A percentile compares a stretch with the other conserved stretches of the same genome.
These are phyloP conservation scores for Hypoxylon sp. DNA, from an alignment of 2,329 filamentous ascomycete species.

Conservation along the genomic window DNA sequence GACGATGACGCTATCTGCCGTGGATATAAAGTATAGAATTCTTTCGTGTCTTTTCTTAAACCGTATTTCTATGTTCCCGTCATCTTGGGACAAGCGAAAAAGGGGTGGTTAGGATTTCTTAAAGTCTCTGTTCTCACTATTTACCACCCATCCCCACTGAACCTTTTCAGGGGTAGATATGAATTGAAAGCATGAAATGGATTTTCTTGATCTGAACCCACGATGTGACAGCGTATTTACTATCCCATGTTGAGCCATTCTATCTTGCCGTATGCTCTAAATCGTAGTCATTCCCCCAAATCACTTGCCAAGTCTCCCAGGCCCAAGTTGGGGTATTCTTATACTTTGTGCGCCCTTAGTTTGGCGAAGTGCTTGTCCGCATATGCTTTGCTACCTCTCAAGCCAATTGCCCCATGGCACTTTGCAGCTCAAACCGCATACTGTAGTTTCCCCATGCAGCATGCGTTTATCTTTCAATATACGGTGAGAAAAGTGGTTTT, in stretches of 20 bases:
- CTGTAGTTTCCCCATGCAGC: not conserved
- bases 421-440: constrained; percentile 6
- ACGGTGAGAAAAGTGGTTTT: not conserved
- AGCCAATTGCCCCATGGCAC: not conserved
- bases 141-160: constrained; percentile 8
- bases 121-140: constrained; percentile 20
- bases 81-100: constrained; percentile 22
- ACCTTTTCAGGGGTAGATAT: constrained; percentile 13
- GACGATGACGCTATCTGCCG: constrained; percentile 47
- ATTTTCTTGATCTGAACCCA: not conserved
- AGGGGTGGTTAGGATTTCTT: constrained; percentile 27
- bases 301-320: not conserved
- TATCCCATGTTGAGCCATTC: not conserved
- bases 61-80: constrained; percentile 4
- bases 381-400: not conserved
- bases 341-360: constrained; percentile 6
- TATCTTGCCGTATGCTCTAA: not conserved
- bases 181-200: constrained; percentile 11
- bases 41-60: constrained; percentile 47
- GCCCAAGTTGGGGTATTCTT: constrained; percentile 1
- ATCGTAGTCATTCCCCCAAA: not conserved
- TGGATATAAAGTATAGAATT: constrained; percentile 42
- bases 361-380: not conserved
- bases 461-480: not conserved
- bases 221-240: not conserved